Conservation (phyloP, 2,329 filamentous ascomycete species). For the Dactylellina haptotyla region DNA sequence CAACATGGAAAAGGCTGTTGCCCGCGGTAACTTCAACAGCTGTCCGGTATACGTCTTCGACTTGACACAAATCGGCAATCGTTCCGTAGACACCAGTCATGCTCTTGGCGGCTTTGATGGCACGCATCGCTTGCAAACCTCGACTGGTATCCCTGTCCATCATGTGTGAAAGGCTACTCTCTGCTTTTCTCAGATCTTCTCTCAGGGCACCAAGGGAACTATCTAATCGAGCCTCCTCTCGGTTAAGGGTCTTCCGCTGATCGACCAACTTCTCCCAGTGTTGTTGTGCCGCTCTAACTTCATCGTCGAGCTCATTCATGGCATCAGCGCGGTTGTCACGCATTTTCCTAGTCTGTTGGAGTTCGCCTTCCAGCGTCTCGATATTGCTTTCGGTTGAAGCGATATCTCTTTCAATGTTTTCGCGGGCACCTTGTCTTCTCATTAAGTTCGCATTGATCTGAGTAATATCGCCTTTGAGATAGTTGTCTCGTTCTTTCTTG, state of each 20-base stretch:
- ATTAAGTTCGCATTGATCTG: conserved; percentile 80
- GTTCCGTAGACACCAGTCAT: conserved; percentile 91
- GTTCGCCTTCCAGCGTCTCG: conserved; percentile 75
- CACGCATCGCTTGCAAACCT: conserved; percentile 85
- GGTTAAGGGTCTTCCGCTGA: conserved; percentile 84
- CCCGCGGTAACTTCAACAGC: conserved; percentile 94
- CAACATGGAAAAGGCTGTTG: conserved; percentile 91
- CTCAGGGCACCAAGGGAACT: conserved; percentile 79
- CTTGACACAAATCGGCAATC: conserved; percentile 88
- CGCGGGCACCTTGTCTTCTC: conserved; percentile 82
- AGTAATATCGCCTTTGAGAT: conserved; percentile 80
- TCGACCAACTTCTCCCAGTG: conserved; percentile 81
- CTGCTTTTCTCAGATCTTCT: conserved; percentile 79
- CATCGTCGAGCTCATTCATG: conserved; percentile 76
- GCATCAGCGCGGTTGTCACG: conserved; percentile 83
- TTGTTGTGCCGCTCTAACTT: conserved; percentile 81
- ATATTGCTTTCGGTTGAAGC: conserved; percentile 77
- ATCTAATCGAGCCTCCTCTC: conserved; percentile 87
- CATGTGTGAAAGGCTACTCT: conserved; percentile 79
- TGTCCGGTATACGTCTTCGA: conserved; percentile 83
- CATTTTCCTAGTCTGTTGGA: conserved; percentile 74
- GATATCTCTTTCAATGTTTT: conserved; percentile 87
- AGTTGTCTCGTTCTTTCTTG: conserved; percentile 87
- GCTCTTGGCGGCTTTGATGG: conserved; percentile 80
- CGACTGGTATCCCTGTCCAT: conserved; percentile 90